Base-by-base conservation (phyloP, 345 rosid genomes). In the Lepidium didymum region DNA sequence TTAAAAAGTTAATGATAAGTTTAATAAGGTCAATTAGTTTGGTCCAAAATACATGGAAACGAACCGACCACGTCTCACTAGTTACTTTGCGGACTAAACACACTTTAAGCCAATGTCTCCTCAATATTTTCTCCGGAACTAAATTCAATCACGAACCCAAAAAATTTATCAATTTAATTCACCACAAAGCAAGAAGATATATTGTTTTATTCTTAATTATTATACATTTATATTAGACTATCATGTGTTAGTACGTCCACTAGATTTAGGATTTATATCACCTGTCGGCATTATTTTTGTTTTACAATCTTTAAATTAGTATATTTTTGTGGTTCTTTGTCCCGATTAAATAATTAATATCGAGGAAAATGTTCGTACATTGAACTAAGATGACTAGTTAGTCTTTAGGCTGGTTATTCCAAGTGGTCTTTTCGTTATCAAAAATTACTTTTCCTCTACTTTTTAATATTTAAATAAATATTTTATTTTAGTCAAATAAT, bases 31-130 rank as follows among this genome's bases (percentile, higher is more conserved):
- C 73, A 66, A 59, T 74, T 67, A 74, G 66, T 67, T 25, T 67
- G 45, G 54, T 74, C 73, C 77, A 59, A 59, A 52, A 52, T 59
- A 52, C 40, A 61, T 42, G 77, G 77, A 74, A 67, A 41, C 43
- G 55, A 60, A 74, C 73, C 77, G 68, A 74, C 73, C 73, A 74
- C 77, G 68, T 35, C 16, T 73, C 62, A 54, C 37, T 53, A 14
- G 53, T 67, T 67, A 74, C 78, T 67, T 74, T 74, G 73, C 78
- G 78, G 69, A 37, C 10, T 60, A 44, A 67, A 7, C 78, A 74
- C 64, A 67, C 50, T 61, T 74, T n/a, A 25, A 60, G 42, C 40
- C 2, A 40, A 49, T 49, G 36, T 51, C 27, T 63, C 43, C 10
- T 63, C 50, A 37, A 25, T 25, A 1, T 44, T 38, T 70, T 61